Evolutionary conservation across 2,329 filamentous ascomycete species (phyloP).

Genomic region (Cordyceps farinosa): DNA sequence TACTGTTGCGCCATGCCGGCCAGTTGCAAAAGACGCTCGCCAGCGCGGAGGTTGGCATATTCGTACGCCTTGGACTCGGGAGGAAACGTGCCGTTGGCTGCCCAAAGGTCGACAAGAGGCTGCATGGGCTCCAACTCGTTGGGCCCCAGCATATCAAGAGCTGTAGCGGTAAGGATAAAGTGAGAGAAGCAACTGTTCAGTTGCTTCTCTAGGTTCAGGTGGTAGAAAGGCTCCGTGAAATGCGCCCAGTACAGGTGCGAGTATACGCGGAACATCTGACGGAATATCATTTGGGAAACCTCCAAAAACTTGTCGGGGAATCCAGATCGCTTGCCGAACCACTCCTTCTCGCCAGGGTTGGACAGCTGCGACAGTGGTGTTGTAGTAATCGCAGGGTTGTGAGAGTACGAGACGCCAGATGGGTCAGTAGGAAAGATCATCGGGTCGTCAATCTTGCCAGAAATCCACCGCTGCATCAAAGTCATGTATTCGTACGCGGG

Average conservation of each 20-base stretch:
- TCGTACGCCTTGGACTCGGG: conserved; percentile 66
- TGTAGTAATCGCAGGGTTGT: conserved; percentile 56
- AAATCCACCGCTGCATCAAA: conserved; percentile 95
- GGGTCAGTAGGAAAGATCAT: conserved; percentile 87
- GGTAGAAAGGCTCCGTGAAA: conserved; percentile 79
- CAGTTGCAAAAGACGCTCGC: conserved; percentile 55
- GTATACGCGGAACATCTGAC: conserved; percentile 98
- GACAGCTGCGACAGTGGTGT: conserved; percentile 61
- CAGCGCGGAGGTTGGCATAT: conserved; percentile 59
- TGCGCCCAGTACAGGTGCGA: conserved; percentile 97
- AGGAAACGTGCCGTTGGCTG: conserved; percentile 82
- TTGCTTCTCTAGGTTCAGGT: conserved; percentile 75
- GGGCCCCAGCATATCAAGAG: conserved; percentile 78
- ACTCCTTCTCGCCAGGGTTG: conserved; percentile 61
- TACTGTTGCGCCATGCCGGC: conserved; percentile 30
- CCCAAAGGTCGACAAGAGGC: conserved; percentile 87
- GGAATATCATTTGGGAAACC: conserved; percentile 90
- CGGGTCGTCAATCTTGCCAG: conserved; percentile 88
- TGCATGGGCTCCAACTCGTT: conserved; percentile 96
- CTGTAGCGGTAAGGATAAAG: conserved; percentile 76
- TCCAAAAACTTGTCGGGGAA: conserved; percentile 88
- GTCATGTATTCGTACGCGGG: conserved; percentile 92
- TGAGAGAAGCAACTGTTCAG: conserved; percentile 86
- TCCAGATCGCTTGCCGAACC: conserved; percentile 87
- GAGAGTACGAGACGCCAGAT: conserved; percentile 62